phyloP scores from a whole-genome alignment of 495 filamentous ascomycete genomes.

The Xylaria grammica region DNA sequence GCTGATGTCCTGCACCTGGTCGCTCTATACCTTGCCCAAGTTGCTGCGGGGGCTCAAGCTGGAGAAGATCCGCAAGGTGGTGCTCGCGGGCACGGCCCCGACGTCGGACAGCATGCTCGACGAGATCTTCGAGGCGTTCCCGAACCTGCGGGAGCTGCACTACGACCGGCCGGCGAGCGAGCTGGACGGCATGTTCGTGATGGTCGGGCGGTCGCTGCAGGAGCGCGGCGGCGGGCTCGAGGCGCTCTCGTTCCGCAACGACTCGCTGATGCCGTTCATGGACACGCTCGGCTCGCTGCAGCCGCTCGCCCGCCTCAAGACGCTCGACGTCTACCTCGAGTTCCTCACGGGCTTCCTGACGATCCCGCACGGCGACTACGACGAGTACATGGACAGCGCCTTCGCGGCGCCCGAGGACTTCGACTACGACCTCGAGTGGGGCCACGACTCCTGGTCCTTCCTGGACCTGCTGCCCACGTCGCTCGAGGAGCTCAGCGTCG shows the following conservation, averaged over 20 bases:
- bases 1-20: not conserved
- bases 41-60: no score
- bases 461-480: not conserved
- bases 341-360: constrained; percentile 8
- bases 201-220: not conserved
- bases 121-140: no score
- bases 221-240: not conserved
- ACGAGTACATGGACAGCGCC: not conserved
- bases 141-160: not conserved
- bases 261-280: not conserved
- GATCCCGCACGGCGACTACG: not conserved
- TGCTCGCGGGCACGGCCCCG: no score
- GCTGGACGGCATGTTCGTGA: not conserved
- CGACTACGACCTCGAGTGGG: not conserved
- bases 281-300: not conserved
- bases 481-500: not conserved
- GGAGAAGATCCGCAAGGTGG: no score
- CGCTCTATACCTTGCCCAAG: no score
- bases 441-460: not conserved
- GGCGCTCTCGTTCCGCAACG: not conserved
- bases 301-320: not conserved
- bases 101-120: no score
- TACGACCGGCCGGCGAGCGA: not conserved
- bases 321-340: constrained; percentile 11
- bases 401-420: not conserved